Percentiles rank a stretch among this genome's conserved stretches.
Conservation (phyloP, 768 basidiomycete genomes). For the Inosperma sp. region DNA sequence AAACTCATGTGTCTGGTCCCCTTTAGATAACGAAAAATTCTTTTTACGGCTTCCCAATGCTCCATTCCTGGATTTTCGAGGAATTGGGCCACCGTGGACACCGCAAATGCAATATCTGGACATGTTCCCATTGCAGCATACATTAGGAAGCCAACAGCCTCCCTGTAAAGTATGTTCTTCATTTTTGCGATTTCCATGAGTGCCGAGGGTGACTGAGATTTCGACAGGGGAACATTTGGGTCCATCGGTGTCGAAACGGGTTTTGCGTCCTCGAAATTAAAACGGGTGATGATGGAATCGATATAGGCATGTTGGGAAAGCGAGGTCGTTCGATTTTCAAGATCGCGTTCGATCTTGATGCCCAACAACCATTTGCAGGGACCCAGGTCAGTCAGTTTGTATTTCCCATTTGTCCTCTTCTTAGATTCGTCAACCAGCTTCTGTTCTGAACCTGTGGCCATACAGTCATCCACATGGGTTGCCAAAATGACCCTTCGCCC, state of each 20-base stretch:
- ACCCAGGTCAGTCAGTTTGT: no score
- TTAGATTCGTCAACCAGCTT: no score
- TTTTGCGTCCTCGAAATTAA: no score
- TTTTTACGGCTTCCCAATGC: constrained; percentile 30
- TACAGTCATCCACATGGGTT: no score
- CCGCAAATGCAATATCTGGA: constrained; percentile 24
- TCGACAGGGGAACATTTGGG: constrained; percentile 18
- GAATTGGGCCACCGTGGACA: constrained; percentile 28
- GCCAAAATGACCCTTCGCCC: no score
- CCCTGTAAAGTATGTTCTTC: constrained; percentile 22
- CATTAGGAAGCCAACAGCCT: constrained; percentile 29
- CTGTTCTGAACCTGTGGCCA: no score
- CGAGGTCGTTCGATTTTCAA: constrained; percentile 22
- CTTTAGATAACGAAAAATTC: no score
- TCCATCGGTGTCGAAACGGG: no score
- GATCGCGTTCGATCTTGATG: no score
- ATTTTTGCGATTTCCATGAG: constrained; percentile 14
- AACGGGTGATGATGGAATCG: constrained; percentile 24
- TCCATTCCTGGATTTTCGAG: constrained; percentile 23
- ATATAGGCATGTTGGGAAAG: constrained; percentile 32
- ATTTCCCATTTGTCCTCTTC: no score
- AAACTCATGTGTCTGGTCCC: constrained; percentile 14
- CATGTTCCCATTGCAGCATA: no score
- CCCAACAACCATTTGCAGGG: no score
- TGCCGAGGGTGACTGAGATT: constrained; percentile 15